Conservation (phyloP, 192 early-diverging fungal species). For the Allomyces macrogynus region DNA sequence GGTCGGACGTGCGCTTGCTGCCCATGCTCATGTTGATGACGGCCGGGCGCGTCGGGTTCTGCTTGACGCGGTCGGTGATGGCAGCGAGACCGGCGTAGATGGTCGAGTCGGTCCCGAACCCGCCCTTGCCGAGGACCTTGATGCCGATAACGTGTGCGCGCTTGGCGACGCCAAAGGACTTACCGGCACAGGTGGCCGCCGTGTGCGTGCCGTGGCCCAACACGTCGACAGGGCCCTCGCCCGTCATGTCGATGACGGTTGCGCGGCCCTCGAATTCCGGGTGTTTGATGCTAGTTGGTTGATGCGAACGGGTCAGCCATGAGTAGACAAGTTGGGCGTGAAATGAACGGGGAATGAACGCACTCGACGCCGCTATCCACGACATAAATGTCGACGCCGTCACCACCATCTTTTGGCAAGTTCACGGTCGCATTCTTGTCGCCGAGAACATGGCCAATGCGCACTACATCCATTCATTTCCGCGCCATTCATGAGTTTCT, state of each 20-base stretch:
- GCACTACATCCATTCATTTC: neutral
- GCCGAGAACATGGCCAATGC: neutral
- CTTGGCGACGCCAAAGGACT: neutral
- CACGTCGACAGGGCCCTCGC: neutral
- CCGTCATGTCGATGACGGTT: neutral
- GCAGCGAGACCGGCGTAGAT: neutral
- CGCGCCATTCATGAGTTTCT: too few relatives aligned
- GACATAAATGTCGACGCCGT: neutral
- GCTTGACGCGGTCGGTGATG: neutral
- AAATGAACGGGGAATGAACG: too few relatives aligned
- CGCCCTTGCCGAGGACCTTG: neutral
- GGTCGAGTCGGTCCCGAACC: neutral
- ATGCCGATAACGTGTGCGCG: neutral
- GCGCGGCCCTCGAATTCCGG: neutral
- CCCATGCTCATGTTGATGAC: constrained; percentile 6
- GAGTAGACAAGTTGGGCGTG: too few relatives aligned
- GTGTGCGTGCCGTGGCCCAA: neutral
- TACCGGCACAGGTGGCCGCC: neutral
- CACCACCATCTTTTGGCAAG: neutral
- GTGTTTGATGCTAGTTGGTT: neutral
- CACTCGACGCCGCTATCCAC: neutral
- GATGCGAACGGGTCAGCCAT: too few relatives aligned
- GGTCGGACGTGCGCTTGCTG: neutral
- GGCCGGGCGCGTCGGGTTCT: neutral
- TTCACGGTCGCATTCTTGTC: neutral